Conservation (phyloP, 2,329 filamentous ascomycete species). For the Coleophoma eucalyptorum region DNA sequence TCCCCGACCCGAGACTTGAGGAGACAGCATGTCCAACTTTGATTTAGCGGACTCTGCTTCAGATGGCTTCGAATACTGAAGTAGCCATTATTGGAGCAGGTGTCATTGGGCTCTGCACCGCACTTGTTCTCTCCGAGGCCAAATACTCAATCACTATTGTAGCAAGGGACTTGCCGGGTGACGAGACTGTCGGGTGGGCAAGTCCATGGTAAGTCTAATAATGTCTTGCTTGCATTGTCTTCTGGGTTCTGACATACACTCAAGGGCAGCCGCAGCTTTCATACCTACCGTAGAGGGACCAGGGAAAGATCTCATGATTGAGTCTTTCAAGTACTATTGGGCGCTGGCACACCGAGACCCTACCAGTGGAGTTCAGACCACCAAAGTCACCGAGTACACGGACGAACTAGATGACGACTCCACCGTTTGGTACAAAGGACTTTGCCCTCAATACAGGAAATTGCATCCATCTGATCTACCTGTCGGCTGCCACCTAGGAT, state of each 20-base stretch:
- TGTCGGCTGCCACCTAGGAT: not conserved
- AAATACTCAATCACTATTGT: not conserved
- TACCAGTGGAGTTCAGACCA: not conserved
- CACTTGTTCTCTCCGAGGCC: not conserved
- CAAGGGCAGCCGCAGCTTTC: not conserved
- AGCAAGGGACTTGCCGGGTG: constrained; percentile 3
- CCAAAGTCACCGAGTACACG: not conserved
- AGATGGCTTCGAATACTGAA: too few relatives aligned
- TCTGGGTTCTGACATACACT: not conserved
- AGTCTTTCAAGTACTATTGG: constrained; percentile 1
- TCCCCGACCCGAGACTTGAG: too few relatives aligned
- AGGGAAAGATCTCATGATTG: not conserved
- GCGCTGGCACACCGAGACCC: not conserved
- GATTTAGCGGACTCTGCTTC: too few relatives aligned
- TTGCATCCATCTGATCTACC: not conserved
- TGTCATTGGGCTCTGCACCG: not conserved
- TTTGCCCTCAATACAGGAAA: not conserved
- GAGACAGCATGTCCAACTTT: too few relatives aligned
- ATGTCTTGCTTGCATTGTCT: too few relatives aligned
- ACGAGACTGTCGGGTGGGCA: not conserved
- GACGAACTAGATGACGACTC: not conserved
- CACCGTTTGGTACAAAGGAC: not conserved
- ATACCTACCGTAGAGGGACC: not conserved
- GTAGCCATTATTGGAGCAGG: constrained; percentile 4
- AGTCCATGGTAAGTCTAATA: constrained; percentile 1